These are phyloP conservation scores for Erythrobasidium yunnanense DNA, from an alignment of 768 basidiomycete genomes.

Conservation along the genomic window DNA sequence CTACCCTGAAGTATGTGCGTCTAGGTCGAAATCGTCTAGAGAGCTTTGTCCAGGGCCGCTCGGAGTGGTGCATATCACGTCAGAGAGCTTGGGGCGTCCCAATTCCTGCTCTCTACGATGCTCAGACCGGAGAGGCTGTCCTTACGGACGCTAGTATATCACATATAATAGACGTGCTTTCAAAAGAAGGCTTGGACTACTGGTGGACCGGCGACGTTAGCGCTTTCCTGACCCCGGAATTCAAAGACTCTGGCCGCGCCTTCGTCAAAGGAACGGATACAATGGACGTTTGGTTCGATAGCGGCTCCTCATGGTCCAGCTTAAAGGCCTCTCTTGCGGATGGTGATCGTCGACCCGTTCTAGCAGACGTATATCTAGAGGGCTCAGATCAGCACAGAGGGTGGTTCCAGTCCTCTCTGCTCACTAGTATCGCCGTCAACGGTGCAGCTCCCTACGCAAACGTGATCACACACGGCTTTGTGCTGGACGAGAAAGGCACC, in stretches of 20 bases:
- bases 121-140: constrained; percentile 53
- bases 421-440: constrained; percentile 58
- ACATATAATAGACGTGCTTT: constrained; percentile 66
- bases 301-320: constrained; percentile 86
- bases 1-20: neutral
- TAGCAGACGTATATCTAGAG: constrained; percentile 83
- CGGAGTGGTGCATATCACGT: constrained; percentile 98
- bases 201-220: constrained; percentile 85
- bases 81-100: constrained; percentile 97
- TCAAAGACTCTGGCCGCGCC: constrained; percentile 43
- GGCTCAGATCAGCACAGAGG: constrained; percentile 96
- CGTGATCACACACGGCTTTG: constrained; percentile 92
- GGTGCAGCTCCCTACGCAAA: constrained; percentile 57
- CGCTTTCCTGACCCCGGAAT: constrained; percentile 63
- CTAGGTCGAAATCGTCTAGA: constrained; percentile 78
- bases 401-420: constrained; percentile 92
- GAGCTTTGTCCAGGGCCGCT: constrained; percentile 70
- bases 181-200: constrained; percentile 59
- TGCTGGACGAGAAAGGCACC: constrained; percentile 74
- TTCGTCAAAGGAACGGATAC: constrained; percentile 83
- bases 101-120: constrained; percentile 73
- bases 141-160: constrained; percentile 57
- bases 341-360: constrained; percentile 34
- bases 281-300: constrained; percentile 99
- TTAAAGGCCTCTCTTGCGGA: constrained; percentile 42